Evolutionary conservation across 257 asterid species (phyloP), one percentile per base, ranked within the genome.

Genomic region (Asclepias syriaca): DNA sequence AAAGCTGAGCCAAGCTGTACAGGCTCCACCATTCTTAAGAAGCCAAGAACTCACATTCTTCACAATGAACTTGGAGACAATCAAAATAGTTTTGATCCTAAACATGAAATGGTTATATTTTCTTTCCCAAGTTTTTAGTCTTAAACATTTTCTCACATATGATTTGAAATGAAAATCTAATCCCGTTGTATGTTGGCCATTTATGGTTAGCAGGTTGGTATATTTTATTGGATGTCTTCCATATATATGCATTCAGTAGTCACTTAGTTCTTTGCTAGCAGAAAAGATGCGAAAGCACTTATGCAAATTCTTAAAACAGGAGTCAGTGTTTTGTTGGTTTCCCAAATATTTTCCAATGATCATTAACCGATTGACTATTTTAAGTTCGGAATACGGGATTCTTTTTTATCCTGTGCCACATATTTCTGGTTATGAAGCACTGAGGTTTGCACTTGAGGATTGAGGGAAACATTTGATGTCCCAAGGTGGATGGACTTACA

Each of bases 31-130:
- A 15, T 77, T 45, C 66, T 81, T 50, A 88, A 84, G 84, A 46
- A 73, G 60, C 67, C 29, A 60, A 87, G 81, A 64, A 89, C 93
- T 3, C 85, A 88, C 90, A 80, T 87, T 63, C 78, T 81, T 84
- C 78, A 74, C 56, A 77, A 77, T 55, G 81, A 48, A 70, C 65
- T 70, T 56, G 78, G 68, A 70, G 12, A 45, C 68, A 55, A 40
- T 51, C 78, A 65, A 54, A 80, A 77, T 64, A 82, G 77, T 76
- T 58, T 69, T 72, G 78, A 77, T 77, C 71, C 83, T 72, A 78
- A 80, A 54, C 71, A 67, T 80, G 77, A 80, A 48, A 82, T 24
- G 96, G 91, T 88, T 55, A 72, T 58, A 54, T 49, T 24, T 65
- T 67, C 72, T n/a, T 15, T 45, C 10, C 15, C 59, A 57, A 16